phyloP scores from a whole-genome alignment of 2,329 filamentous ascomycete species.

The Fusarium vanettenii region DNA sequence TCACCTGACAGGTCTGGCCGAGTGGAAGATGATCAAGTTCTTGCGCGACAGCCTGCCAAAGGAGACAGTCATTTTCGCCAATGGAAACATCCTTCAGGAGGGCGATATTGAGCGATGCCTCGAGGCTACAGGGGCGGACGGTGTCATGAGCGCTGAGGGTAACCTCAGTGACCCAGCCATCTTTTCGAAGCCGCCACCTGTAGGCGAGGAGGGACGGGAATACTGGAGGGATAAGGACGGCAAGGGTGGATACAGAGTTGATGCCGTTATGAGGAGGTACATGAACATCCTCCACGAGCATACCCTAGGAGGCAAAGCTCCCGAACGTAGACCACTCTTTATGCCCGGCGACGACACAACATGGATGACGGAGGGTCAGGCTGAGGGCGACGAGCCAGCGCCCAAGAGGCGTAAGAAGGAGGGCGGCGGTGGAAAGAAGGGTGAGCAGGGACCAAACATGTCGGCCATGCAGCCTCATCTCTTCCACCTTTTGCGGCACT shows the following conservation, averaged over 20 bases:
- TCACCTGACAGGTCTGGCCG: conserved; percentile 91
- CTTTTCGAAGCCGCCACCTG: conserved; percentile 76
- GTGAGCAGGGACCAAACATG: conserved; percentile 71
- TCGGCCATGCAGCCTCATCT: conserved; percentile 89
- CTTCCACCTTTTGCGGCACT: conserved; percentile 88
- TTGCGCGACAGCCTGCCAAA: conserved; percentile 84
- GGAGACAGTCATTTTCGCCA: conserved; percentile 95
- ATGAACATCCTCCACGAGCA: conserved; percentile 89
- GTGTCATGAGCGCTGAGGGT: conserved; percentile 95
- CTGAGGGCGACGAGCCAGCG: conserved; percentile 58
- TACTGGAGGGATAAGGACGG: conserved; percentile 88
- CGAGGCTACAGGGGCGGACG: conserved; percentile 87
- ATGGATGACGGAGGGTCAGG: conserved; percentile 55
- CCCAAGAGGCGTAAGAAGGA: conserved; percentile 64
- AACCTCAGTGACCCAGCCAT: conserved; percentile 93
- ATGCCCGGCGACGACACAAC: conserved; percentile 67
- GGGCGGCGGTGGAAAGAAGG: conserved; percentile 43
- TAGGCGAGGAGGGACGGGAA: conserved; percentile 76
- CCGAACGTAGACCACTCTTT: conserved; percentile 78
- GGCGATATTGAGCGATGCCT: conserved; percentile 83
- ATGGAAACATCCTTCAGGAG: conserved; percentile 89
- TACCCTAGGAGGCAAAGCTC: conserved; percentile 74
- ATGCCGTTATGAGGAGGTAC: conserved; percentile 88
- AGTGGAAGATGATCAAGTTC: conserved; percentile 88
- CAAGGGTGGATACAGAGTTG: conserved; percentile 86